Percentiles rank a stretch among this genome's conserved stretches.
Evolutionary conservation across 1,284 basidiomycete species (phyloP).

Genomic region (Marasmius tenuissimus): DNA sequence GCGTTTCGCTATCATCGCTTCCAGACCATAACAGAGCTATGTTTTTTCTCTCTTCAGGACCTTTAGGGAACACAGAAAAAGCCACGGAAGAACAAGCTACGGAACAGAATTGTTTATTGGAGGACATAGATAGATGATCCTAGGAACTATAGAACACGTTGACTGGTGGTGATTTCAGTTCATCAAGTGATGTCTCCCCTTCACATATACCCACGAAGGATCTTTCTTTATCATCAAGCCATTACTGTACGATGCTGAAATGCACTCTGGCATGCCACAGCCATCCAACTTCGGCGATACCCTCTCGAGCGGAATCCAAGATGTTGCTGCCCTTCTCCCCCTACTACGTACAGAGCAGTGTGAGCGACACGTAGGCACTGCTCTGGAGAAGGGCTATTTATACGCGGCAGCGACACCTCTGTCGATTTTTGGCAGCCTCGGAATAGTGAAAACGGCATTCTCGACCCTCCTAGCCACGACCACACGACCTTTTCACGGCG

Average conservation of each 20-base stretch:
- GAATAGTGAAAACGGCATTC: slow-evolving; percentile 1
- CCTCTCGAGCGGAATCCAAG: slow-evolving; percentile 15
- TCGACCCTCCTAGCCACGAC: not conserved
- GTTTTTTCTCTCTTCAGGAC: too few relatives aligned
- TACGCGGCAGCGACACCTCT: slow-evolving; percentile 3
- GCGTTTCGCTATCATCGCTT: too few relatives aligned
- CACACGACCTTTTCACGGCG: not conserved
- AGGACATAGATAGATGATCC: too few relatives aligned
- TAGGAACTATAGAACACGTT: too few relatives aligned
- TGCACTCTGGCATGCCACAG: not conserved
- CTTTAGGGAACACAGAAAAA: too few relatives aligned
- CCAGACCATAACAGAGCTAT: too few relatives aligned
- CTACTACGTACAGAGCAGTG: slow-evolving; percentile 17
- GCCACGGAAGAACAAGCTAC: too few relatives aligned
- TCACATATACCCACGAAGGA: not conserved
- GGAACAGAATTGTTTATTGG: too few relatives aligned
- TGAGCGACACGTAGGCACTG: slow-evolving; percentile 13
- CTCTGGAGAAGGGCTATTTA: not conserved
- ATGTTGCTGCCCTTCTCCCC: slow-evolving; percentile 16
- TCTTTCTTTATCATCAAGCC: not conserved
- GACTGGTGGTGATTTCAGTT: too few relatives aligned
- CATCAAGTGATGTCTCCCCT: not conserved
- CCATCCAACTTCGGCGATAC: not conserved
- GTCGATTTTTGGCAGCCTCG: slow-evolving; percentile 5
- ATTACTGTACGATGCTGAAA: not conserved